Evolutionary conservation across 352 stramenopile genomes (phyloP).

Genomic region (Phytophthora rubi): DNA sequence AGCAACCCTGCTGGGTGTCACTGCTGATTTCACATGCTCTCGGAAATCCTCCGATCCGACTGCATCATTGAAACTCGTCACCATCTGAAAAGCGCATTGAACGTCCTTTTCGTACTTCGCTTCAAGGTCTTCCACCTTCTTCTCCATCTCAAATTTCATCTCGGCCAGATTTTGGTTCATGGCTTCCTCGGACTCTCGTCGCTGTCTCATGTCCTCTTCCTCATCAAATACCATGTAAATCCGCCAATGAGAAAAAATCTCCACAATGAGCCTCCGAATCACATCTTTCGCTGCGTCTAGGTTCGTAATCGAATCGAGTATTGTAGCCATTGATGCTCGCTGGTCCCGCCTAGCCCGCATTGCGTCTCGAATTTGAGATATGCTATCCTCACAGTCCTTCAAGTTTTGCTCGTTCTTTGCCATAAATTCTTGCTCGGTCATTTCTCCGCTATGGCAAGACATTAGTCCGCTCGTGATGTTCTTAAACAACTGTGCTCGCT

Average conservation of each 20-base stretch:
- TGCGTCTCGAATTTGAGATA: conserved; percentile 57
- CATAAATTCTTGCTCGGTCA: conserved; percentile 63
- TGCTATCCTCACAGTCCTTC: conserved; percentile 62
- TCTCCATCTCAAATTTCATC: conserved; percentile 33
- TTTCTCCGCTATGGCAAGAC: conserved; percentile 30
- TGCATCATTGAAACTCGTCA: conserved; percentile 37
- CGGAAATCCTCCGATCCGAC: conserved; percentile 18
- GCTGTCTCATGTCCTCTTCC: conserved; percentile 28
- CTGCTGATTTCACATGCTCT: conserved; percentile 22
- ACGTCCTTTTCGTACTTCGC: conserved; percentile 48
- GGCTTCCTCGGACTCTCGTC: conserved; percentile 17
- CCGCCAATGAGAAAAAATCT: conserved; percentile 62
- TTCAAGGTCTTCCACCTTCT: conserved; percentile 33
- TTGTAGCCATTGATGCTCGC: conserved; percentile 33
- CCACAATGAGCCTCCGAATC: conserved; percentile 56
- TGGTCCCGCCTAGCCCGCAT: conserved; percentile 34
- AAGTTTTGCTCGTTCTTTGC: conserved; percentile 60
- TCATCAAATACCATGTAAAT: conserved; percentile 43
- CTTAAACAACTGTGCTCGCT: conserved; percentile 55
- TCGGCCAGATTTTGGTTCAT: conserved; percentile 15
- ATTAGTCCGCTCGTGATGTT: conserved; percentile 49
- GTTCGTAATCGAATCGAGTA: conserved; percentile 55
- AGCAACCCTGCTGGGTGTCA: conserved; percentile 25
- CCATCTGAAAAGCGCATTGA: conserved; percentile 41
- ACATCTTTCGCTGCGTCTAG: conserved; percentile 53